Conservation (phyloP, 208 protist genomes). For the Crithidia bombi region DNA sequence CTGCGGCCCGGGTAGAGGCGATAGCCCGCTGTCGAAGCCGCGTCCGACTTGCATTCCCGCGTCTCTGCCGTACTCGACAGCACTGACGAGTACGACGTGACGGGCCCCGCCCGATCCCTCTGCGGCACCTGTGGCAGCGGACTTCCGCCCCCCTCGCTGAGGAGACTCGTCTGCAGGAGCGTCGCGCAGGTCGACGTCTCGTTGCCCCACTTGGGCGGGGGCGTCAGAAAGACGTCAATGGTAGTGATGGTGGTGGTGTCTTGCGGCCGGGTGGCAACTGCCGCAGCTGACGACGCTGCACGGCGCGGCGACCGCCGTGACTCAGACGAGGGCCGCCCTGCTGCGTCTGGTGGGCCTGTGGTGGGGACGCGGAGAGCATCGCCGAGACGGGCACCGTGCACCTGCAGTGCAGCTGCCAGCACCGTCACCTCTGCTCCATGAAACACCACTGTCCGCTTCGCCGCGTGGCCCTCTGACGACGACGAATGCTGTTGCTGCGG, state of each 20-base stretch:
- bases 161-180: conserved; percentile 7
- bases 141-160: conserved; percentile 4
- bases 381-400: conserved; percentile 12
- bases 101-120: too few species aligned
- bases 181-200: conserved; percentile 3
- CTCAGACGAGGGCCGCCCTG: neutral
- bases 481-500: too few species aligned
- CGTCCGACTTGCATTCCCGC: too few species aligned
- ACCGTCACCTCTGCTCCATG: conserved; percentile 24
- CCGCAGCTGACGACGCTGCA: neutral
- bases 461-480: too few species aligned
- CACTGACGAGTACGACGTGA: too few species aligned
- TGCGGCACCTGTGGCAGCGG: neutral
- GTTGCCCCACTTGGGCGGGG: conserved; percentile 14
- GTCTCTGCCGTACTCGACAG: conserved; percentile 1
- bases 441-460: conserved; percentile 5
- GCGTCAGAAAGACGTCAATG: conserved; percentile 8
- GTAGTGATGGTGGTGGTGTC: neutral
- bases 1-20: conserved; percentile 4
- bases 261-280: neutral
- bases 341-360: neutral
- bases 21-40: conserved; percentile 25
- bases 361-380: neutral
- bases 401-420: conserved; percentile 16
- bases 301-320: neutral